A percentile compares a stretch with the other conserved stretches of the same genome.
Evolutionary conservation across 768 basidiomycete species (phyloP).

Genomic region (Favolaschia claudopus): DNA sequence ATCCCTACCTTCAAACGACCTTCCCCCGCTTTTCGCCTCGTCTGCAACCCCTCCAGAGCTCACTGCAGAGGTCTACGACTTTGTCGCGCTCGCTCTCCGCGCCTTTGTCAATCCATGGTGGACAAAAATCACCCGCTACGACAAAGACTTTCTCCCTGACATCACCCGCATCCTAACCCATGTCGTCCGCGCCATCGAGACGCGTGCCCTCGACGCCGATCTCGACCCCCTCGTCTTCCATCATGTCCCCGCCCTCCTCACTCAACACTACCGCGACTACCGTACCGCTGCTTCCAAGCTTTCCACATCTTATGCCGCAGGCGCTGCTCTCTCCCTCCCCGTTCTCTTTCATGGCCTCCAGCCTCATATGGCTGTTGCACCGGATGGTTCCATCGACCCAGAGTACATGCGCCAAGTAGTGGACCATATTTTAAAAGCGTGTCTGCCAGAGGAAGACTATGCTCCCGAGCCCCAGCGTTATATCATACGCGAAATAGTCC

Average conservation of each 20-base stretch:
- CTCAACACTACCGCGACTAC: slow-evolving; percentile 83
- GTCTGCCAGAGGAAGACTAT: slow-evolving; percentile 83
- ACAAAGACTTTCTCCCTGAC: slow-evolving; percentile 82
- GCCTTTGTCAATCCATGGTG: slow-evolving; percentile 88
- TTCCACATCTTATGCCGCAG: slow-evolving; percentile 73
- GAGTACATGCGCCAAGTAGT: slow-evolving; percentile 83
- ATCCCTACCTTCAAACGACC: slow-evolving; percentile 46
- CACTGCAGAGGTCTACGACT: slow-evolving; percentile 75
- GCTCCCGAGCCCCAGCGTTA: slow-evolving; percentile 80
- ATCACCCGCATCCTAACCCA: slow-evolving; percentile 65
- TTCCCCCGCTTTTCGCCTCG: slow-evolving; percentile 62
- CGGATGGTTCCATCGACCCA: slow-evolving; percentile 71
- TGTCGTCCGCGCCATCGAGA: slow-evolving; percentile 68
- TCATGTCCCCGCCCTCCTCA: slow-evolving; percentile 70
- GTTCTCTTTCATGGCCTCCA: slow-evolving; percentile 83
- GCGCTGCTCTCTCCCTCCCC: slow-evolving; percentile 66
- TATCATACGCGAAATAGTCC: slow-evolving; percentile 84
- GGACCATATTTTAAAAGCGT: slow-evolving; percentile 76
- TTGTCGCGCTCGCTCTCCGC: slow-evolving; percentile 80
- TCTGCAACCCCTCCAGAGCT: slow-evolving; percentile 59
- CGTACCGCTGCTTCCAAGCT: slow-evolving; percentile 69
- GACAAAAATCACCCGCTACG: slow-evolving; percentile 82
- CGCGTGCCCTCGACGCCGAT: slow-evolving; percentile 61
- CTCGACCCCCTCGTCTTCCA: slow-evolving; percentile 66
- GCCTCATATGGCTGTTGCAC: slow-evolving; percentile 80